A percentile compares a stretch with the other conserved stretches of the same genome.
These are phyloP conservation scores for Colletotrichum trifolii DNA, from an alignment of 2,329 filamentous ascomycete genomes.

Conservation along the genomic window DNA sequence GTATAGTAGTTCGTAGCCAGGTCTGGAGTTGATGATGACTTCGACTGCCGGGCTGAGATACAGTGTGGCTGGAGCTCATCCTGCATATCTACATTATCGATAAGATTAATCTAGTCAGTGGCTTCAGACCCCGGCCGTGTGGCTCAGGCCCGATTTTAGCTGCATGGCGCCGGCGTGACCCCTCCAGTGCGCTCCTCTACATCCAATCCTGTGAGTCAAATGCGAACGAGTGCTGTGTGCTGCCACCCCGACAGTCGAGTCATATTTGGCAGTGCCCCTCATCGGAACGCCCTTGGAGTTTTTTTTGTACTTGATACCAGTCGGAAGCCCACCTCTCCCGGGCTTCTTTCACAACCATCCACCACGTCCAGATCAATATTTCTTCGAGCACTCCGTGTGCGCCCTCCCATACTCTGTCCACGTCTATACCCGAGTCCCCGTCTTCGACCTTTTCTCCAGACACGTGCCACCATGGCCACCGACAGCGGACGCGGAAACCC, in stretches of 20 bases:
- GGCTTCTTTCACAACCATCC: conserved; percentile 51
- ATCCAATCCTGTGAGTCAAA: conserved; percentile 36
- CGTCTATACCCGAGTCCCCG: conserved; percentile 47
- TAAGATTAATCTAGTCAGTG: not conserved
- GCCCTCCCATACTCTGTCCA: conserved; percentile 58
- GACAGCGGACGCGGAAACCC: conserved; percentile 64
- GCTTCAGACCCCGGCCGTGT: conserved; percentile 2
- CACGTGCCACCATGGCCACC: conserved; percentile 67
- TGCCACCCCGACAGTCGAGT: conserved; percentile 36
- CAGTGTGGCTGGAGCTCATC: not conserved
- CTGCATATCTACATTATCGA: not conserved
- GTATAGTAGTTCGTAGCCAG: no score
- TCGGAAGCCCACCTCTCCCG: conserved; percentile 47
- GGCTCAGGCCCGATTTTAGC: conserved; percentile 34
- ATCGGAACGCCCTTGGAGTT: conserved; percentile 32
- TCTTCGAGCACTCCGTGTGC: conserved; percentile 68
- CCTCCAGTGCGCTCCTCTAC: conserved; percentile 27
- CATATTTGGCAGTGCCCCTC: conserved; percentile 35
- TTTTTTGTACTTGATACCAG: conserved; percentile 34
- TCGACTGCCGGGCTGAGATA: not conserved
- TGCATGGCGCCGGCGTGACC: conserved; percentile 17
- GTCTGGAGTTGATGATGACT: not conserved
- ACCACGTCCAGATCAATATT: conserved; percentile 61
- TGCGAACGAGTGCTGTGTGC: conserved; percentile 7
- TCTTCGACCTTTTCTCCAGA: conserved; percentile 45